A percentile compares a stretch with the other conserved stretches of the same genome.
Conservation (phyloP, 2,329 filamentous ascomycete genomes). For the Plenodomus biglobosus region DNA sequence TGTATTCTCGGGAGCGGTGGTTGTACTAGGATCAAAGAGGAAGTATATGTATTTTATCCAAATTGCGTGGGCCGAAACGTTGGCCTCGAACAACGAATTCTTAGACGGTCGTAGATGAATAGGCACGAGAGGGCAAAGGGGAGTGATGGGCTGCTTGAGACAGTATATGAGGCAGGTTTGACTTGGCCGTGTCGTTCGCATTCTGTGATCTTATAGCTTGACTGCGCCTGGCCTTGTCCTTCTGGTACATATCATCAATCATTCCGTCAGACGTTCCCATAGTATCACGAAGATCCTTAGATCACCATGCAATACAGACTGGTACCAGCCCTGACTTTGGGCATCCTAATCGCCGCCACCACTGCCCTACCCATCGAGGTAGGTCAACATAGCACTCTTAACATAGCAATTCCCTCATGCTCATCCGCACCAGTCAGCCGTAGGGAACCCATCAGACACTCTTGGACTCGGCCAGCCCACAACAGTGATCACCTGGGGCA, state of each 20-base stretch:
- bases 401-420: accelerated
- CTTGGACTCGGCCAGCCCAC: slow-evolving; percentile 22
- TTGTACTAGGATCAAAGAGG: slow-evolving; percentile 5
- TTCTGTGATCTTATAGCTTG: background rate
- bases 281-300: background rate
- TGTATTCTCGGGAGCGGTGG: slow-evolving; percentile 4
- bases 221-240: background rate
- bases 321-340: slow-evolving; percentile 28
- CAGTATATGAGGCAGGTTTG: slow-evolving; percentile 1
- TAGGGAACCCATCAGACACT: slow-evolving; percentile 6
- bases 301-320: slow-evolving; percentile 31
- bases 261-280: too few relatives aligned
- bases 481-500: slow-evolving; percentile 18
- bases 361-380: slow-evolving; percentile 31
- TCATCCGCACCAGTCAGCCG: background rate
- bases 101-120: slow-evolving; percentile 1
- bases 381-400: background rate
- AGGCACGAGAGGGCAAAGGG: slow-evolving; percentile 7
- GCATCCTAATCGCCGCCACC: slow-evolving; percentile 24
- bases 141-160: slow-evolving; percentile 3
- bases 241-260: background rate
- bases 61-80: slow-evolving; percentile 14
- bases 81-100: slow-evolving; percentile 14
- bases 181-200: background rate
- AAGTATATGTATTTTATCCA: slow-evolving; percentile 18